Evolutionary conservation across 331 rosid genomes (phyloP).

Genomic region (Acacia concinna): DNA sequence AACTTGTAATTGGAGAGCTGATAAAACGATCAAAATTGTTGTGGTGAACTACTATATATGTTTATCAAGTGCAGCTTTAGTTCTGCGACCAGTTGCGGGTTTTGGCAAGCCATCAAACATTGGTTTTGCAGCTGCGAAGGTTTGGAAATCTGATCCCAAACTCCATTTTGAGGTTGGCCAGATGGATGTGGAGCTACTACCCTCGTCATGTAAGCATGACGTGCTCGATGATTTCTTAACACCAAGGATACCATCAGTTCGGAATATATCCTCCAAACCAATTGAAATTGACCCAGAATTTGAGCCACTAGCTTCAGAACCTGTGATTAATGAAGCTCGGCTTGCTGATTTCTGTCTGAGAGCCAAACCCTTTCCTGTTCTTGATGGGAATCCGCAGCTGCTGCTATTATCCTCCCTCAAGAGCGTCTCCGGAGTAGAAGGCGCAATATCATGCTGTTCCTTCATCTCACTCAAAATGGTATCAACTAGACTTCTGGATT

Average conservation of each 20-base stretch:
- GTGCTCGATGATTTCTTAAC: conserved; percentile 89
- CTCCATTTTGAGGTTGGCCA: conserved; percentile 76
- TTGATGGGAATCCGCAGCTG: conserved; percentile 53
- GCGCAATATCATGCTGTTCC: conserved; percentile 20
- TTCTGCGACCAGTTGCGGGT: conserved; percentile 64
- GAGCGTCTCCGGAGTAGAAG: conserved; percentile 48
- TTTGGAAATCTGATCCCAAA: conserved; percentile 76
- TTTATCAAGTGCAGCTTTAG: conserved; percentile 89
- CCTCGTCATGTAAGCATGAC: conserved; percentile 73
- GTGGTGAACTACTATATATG: conserved; percentile 18
- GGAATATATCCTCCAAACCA: conserved; percentile 47
- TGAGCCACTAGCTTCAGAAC: conserved; percentile 50
- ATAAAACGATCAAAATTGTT: conserved; percentile 47
- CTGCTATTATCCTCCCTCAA: conserved; percentile 49
- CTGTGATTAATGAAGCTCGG: conserved; percentile 44
- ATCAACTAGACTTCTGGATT: conserved; percentile 55
- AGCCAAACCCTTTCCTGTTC: conserved; percentile 71
- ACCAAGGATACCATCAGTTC: conserved; percentile 42
- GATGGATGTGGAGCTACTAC: conserved; percentile 56
- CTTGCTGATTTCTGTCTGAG: conserved; percentile 61
- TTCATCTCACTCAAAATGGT: conserved; percentile 46
- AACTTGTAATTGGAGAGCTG: conserved; percentile 38
- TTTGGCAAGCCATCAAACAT: conserved; percentile 87
- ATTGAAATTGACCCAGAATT: conserved; percentile 40
- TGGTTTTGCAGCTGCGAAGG: conserved; percentile 63